A percentile compares a stretch with the other conserved stretches of the same genome.
Conservation (phyloP, 78 protist species). For the Cavenderia fasciculata region DNA sequence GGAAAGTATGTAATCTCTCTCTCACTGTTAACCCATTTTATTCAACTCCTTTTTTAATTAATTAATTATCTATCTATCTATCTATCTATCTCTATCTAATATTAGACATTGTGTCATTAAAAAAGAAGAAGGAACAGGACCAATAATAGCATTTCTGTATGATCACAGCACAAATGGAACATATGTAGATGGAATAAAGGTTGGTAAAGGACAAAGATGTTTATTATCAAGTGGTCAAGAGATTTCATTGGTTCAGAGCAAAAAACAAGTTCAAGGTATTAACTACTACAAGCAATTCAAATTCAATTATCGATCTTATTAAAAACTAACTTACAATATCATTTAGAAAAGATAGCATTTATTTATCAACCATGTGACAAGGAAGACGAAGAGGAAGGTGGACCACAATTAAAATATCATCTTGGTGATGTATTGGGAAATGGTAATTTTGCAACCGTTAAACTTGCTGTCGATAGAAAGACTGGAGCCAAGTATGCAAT, state of each 20-base stretch:
- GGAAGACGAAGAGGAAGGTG: slow-evolving; percentile 65
- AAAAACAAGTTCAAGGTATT: slow-evolving; percentile 36
- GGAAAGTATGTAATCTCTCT: slow-evolving; percentile 30
- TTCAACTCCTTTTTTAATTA: background rate
- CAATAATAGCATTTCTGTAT: slow-evolving; percentile 44
- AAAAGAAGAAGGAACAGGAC: background rate
- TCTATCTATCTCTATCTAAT: background rate
- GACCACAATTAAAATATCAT: slow-evolving; percentile 58
- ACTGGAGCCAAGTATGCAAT: slow-evolving; percentile 72
- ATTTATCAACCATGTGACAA: slow-evolving; percentile 37
- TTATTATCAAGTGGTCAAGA: slow-evolving; percentile 34
- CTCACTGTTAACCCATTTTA: background rate
- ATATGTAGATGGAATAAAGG: slow-evolving; percentile 52
- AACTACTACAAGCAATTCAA: background rate
- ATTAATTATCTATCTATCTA: background rate
- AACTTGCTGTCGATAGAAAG: slow-evolving; percentile 65
- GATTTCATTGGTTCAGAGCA: slow-evolving; percentile 7
- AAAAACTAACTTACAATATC: background rate
- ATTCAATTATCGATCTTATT: background rate
- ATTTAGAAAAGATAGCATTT: slow-evolving; percentile 41
- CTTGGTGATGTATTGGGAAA: slow-evolving; percentile 64
- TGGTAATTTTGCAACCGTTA: slow-evolving; percentile 85
- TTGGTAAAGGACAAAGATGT: slow-evolving; percentile 62
- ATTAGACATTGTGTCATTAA: slow-evolving; percentile 51
- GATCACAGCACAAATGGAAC: slow-evolving; percentile 75